Percentiles rank a stretch among this genome's conserved stretches.
phyloP scores from a whole-genome alignment of 441 rosid genomes.

The Bruguiera hainesii region DNA sequence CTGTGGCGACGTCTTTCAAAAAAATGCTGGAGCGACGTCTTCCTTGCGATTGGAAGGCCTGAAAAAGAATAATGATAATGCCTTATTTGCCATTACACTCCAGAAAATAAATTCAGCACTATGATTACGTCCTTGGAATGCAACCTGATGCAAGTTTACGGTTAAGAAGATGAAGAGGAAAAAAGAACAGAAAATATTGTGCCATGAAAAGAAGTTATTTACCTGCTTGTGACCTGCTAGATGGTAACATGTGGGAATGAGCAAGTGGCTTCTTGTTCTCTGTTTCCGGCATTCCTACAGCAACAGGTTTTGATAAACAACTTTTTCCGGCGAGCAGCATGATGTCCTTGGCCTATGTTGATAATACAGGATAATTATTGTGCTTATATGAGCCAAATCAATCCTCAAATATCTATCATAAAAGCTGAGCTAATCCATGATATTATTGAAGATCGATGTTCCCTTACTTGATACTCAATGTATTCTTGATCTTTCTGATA shows the following conservation, averaged over 20 bases:
- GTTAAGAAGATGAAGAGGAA: too few relatives aligned
- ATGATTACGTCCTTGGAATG: too few relatives aligned
- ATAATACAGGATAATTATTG: too few relatives aligned
- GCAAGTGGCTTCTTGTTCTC: neutral
- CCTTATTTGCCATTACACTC: neutral
- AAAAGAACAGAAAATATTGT: too few relatives aligned
- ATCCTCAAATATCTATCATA: too few relatives aligned
- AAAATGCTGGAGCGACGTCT: conserved; percentile 37
- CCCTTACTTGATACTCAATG: too few relatives aligned
- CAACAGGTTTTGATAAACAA: conserved; percentile 18
- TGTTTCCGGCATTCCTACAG: conserved; percentile 8
- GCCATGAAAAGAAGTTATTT: neutral
- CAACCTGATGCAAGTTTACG: too few relatives aligned
- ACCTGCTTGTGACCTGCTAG: conserved; percentile 23
- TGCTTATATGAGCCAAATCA: too few relatives aligned
- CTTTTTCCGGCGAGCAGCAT: conserved; percentile 36
- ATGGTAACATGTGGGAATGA: conserved; percentile 4
- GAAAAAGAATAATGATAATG: neutral
- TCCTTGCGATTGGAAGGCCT: conserved; percentile 40
- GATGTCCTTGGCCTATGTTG: conserved; percentile 32
- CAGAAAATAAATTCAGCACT: too few relatives aligned
- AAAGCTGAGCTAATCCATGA: too few relatives aligned
- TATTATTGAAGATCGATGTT: too few relatives aligned
- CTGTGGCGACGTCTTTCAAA: conserved; percentile 37
- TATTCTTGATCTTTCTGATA: too few relatives aligned